Percentiles rank a stretch among this genome's conserved stretches.
These are phyloP conservation scores for Phalaenopsis equestris DNA, from an alignment of 106 monocot species.

Conservation along the genomic window DNA sequence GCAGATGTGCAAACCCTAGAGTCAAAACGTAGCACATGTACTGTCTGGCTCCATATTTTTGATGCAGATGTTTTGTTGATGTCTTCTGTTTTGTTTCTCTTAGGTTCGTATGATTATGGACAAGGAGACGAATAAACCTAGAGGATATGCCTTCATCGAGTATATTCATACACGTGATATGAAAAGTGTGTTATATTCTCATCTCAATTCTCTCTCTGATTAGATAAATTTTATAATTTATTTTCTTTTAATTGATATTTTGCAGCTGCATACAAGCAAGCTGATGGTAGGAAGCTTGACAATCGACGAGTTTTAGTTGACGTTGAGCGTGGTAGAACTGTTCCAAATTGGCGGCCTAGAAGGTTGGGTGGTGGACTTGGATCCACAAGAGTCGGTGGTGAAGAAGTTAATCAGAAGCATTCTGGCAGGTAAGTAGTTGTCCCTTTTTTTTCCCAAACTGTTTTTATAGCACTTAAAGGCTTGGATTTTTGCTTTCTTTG, in stretches of 20 bases:
- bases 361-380: slow-evolving; percentile 98
- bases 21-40: slow-evolving; percentile 1
- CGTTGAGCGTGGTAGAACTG: slow-evolving; percentile 97
- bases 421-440: slow-evolving; percentile 45
- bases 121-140: slow-evolving; percentile 76
- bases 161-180: slow-evolving; percentile 91
- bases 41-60: not conserved
- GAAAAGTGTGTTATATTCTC: slow-evolving; percentile 61
- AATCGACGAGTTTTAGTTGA: slow-evolving; percentile 82
- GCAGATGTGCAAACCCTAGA: not conserved
- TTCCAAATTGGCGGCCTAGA: slow-evolving; percentile 92
- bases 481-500: not conserved
- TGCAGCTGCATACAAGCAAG: slow-evolving; percentile 97
- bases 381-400: slow-evolving; percentile 80
- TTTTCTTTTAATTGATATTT: slow-evolving; percentile 1
- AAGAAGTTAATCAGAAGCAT: slow-evolving; percentile 65
- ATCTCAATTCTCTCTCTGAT: slow-evolving; percentile 6
- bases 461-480: not conserved
- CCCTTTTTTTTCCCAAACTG: not conserved
- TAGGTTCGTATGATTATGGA: slow-evolving; percentile 84
- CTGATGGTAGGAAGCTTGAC: slow-evolving; percentile 95
- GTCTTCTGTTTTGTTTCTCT: slow-evolving; percentile 10
- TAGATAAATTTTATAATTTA: not conserved
- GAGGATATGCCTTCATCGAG: slow-evolving; percentile 97
- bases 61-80: slow-evolving; percentile 2